Evolutionary conservation across 371 early-diverging fungal genomes (phyloP).

Genomic region (Entomophthora muscae): DNA sequence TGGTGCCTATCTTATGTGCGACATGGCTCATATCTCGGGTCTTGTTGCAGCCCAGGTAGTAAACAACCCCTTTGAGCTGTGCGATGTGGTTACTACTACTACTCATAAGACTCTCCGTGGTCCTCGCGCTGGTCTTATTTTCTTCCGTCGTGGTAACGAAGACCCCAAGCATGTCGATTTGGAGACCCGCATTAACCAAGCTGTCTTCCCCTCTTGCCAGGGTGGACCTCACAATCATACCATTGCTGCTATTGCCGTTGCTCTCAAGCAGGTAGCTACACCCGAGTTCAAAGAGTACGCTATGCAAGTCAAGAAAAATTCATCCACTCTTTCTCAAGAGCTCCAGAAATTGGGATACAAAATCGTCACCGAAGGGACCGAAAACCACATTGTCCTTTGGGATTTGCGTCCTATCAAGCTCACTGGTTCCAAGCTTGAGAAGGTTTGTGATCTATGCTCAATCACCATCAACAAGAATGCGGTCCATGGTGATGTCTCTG

Average conservation of each 20-base stretch:
- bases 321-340: conserved; percentile 54
- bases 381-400: conserved; percentile 86
- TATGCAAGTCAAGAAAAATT: conserved; percentile 82
- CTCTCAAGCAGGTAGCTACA: conserved; percentile 83
- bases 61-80: conserved; percentile 84
- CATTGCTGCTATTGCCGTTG: conserved; percentile 95
- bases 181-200: conserved; percentile 86
- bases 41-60: conserved; percentile 80
- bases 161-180: conserved; percentile 63
- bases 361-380: conserved; percentile 84
- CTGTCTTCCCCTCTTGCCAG: conserved; percentile 97
- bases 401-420: conserved; percentile 73
- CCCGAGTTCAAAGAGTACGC: conserved; percentile 91
- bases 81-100: conserved; percentile 98
- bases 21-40: conserved; percentile 97
- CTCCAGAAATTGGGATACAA: conserved; percentile 67
- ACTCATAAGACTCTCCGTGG: conserved; percentile 99
- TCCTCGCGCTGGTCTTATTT: conserved; percentile 97
- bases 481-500: conserved; percentile 75
- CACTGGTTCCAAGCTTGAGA: conserved; percentile 81
- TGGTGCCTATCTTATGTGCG: conserved; percentile 89
- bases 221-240: conserved; percentile 99
- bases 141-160: conserved; percentile 74
- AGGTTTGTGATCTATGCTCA: conserved; percentile 77
- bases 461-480: conserved; percentile 93